Evolutionary conservation across 2,329 filamentous ascomycete genomes (phyloP).

Genomic region (Calonectria fujianensis): DNA sequence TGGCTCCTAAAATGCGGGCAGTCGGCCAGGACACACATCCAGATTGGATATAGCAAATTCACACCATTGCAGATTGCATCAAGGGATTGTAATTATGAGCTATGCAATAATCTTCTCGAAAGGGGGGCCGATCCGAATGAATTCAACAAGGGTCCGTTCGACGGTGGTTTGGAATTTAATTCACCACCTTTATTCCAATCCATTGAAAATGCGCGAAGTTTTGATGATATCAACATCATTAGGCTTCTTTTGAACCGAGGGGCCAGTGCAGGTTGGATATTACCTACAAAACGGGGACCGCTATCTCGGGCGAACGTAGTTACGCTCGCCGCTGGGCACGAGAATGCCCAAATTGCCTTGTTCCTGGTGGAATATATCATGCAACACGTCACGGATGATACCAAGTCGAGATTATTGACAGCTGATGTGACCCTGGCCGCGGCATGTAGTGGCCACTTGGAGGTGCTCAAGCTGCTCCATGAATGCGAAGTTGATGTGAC

Average conservation of each 20-base stretch:
- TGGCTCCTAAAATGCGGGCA: not conserved
- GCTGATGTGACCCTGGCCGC: not conserved
- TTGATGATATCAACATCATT: not conserved
- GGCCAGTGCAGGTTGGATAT: not conserved
- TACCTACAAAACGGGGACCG: not conserved
- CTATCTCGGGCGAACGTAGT: not conserved
- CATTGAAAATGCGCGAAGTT: not conserved
- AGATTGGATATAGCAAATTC: fast-evolving
- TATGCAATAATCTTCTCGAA: not conserved
- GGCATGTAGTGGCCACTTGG: not conserved
- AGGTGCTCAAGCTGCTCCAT: not conserved
- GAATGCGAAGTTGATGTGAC: not conserved
- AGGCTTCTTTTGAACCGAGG: not conserved
- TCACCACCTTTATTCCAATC: not conserved
- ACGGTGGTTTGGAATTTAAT: no score
- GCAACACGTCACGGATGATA: not conserved
- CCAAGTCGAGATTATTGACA: not conserved
- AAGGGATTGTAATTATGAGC: not conserved
- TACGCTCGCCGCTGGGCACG: not conserved
- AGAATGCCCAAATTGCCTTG: not conserved
- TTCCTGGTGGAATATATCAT: not conserved
- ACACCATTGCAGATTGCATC: not conserved
- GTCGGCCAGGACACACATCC: not conserved
- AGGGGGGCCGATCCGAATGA: not conserved
- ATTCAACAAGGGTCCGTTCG: not conserved